These are phyloP conservation scores for Arthrobotrys megalospora DNA, from an alignment of 2,329 filamentous ascomycete species.

Conservation along the genomic window DNA sequence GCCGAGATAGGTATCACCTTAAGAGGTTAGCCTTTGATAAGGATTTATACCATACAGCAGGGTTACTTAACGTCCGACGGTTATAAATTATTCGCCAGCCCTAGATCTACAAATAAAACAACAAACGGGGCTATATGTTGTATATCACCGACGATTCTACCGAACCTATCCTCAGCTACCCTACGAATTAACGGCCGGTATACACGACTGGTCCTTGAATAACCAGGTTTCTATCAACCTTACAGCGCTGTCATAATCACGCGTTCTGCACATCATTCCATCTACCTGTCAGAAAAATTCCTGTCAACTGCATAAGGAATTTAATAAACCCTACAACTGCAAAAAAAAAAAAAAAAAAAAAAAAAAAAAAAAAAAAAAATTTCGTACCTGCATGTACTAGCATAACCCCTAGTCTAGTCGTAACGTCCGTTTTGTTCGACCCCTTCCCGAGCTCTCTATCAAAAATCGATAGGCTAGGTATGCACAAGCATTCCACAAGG, in stretches of 20 bases:
- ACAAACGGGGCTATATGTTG: neutral
- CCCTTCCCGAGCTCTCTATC: conserved; percentile 7
- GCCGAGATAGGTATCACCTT: neutral
- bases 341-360: neutral
- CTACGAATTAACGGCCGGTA: neutral
- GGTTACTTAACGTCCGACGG: neutral
- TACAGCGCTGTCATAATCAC: conserved; percentile 2
- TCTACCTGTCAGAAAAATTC: conserved; percentile 17
- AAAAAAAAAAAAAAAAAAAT: too few species aligned
- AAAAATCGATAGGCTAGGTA: conserved; percentile 13
- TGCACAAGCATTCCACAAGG: conserved; percentile 18
- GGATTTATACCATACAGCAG: too few species aligned
- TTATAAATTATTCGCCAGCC: neutral
- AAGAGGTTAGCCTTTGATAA: too few species aligned
- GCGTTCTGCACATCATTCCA: conserved; percentile 25
- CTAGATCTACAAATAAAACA: neutral
- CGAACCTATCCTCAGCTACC: neutral
- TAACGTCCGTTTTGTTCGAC: neutral
- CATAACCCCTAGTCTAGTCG: neutral
- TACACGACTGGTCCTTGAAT: neutral
- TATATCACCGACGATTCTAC: conserved; percentile 24
- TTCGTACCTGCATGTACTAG: conserved; percentile 33
- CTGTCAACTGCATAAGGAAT: conserved; percentile 6
- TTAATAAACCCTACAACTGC: neutral
- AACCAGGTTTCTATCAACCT: neutral